A percentile compares a stretch with the other conserved stretches of the same genome.
Evolutionary conservation across 306 rosid genomes (phyloP).

Genomic region (Quillaja saponaria): DNA sequence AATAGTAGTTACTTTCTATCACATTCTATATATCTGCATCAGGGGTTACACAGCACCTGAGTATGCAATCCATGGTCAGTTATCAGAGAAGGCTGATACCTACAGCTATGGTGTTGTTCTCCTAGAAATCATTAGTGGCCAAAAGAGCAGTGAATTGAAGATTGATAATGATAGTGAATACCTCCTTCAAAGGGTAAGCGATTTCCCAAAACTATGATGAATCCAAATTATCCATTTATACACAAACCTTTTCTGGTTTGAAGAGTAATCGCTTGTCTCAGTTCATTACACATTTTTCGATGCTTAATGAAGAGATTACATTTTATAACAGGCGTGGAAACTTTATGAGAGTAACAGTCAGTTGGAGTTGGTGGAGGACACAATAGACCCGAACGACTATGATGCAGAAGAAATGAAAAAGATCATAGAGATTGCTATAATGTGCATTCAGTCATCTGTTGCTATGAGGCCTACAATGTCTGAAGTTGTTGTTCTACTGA

Average conservation of each 20-base stretch:
- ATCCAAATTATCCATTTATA: no score
- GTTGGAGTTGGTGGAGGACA: conserved; percentile 47
- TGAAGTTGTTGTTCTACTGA: conserved; percentile 53
- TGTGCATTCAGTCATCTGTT: conserved; percentile 65
- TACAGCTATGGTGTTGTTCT: conserved; percentile 72
- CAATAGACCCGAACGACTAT: conserved; percentile 44
- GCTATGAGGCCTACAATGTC: conserved; percentile 67
- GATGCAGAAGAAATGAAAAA: conserved; percentile 55
- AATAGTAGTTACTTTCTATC: no score
- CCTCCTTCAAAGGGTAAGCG: conserved; percentile 65
- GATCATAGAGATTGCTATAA: conserved; percentile 47
- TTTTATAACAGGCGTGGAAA: conserved; percentile 57
- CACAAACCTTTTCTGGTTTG: no score
- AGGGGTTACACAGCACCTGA: conserved; percentile 82
- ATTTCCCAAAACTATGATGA: neutral
- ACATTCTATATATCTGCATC: neutral
- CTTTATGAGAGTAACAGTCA: conserved; percentile 44
- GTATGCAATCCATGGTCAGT: conserved; percentile 70
- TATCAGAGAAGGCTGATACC: conserved; percentile 71
- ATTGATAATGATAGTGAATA: conserved; percentile 46
- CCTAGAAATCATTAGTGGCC: conserved; percentile 66
- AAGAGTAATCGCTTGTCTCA: no score
- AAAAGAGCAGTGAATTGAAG: conserved; percentile 48
- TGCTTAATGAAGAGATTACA: neutral
- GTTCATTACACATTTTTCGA: no score